phyloP scores from a whole-genome alignment of 805 yeast genomes.

The Kuraishia cidri region DNA sequence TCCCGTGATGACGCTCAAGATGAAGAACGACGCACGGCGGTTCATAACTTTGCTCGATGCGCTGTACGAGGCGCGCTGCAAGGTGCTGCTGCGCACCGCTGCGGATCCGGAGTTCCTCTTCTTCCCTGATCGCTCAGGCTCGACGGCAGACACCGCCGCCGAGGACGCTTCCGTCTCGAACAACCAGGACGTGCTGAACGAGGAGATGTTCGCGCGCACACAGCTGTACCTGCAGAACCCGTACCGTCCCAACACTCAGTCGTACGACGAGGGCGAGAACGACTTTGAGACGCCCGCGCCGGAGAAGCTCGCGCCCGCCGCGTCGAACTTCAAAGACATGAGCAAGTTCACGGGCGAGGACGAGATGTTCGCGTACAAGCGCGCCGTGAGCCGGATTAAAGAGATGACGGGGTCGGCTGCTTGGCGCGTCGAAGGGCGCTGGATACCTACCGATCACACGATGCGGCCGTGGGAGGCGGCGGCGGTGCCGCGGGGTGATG shows the following conservation, averaged over 20 bases:
- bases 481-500: no score
- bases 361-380: conserved; percentile 62
- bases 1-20: conserved; percentile 45
- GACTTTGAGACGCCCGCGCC: conserved; percentile 12
- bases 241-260: conserved; percentile 59
- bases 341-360: conserved; percentile 69
- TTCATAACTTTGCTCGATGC: conserved; percentile 64
- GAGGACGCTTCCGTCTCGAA: no score
- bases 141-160: conserved; percentile 7
- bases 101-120: conserved; percentile 43
- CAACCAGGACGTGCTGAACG: conserved; percentile 37
- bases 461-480: no score
- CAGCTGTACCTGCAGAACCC: conserved; percentile 52
- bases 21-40: conserved; percentile 62
- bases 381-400: conserved; percentile 59
- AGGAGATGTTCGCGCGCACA: conserved; percentile 64
- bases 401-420: conserved; percentile 20
- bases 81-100: conserved; percentile 42
- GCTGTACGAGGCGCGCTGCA: conserved; percentile 58
- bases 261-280: conserved; percentile 42
- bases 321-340: conserved; percentile 32
- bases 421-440: conserved; percentile 39
- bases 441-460: no score
- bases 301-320: conserved; percentile 10
- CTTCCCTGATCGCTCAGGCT: conserved; percentile 65